phyloP scores from a whole-genome alignment of 176 grass and related monocot genomes.

The Themeda triandra region DNA sequence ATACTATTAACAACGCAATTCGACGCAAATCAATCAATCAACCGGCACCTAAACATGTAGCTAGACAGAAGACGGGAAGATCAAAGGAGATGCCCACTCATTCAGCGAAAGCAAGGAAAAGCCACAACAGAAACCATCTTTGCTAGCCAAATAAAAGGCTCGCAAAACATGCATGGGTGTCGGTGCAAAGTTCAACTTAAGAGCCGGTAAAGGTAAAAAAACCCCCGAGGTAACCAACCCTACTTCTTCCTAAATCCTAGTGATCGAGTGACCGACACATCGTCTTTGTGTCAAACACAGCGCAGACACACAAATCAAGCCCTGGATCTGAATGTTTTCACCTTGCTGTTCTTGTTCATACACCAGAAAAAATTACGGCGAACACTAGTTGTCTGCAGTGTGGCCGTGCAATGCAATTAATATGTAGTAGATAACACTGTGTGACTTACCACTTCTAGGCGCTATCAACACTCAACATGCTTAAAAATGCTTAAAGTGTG shows the following conservation, averaged over 20 bases:
- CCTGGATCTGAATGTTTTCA: too few relatives aligned
- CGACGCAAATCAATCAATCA: not conserved
- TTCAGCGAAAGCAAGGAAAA: not conserved
- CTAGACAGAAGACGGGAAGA: not conserved
- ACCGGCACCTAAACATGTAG: not conserved
- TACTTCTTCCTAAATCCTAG: not conserved
- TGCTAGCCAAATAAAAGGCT: not conserved
- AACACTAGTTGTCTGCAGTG: not conserved
- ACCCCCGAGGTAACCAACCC: not conserved
- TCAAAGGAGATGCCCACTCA: not conserved
- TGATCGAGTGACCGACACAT: not conserved
- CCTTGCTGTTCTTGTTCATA: too few relatives aligned
- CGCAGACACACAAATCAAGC: too few relatives aligned
- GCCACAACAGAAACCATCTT: slow-evolving; percentile 14
- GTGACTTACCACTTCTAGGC: too few relatives aligned
- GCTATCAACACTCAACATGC: too few relatives aligned
- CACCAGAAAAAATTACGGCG: not conserved
- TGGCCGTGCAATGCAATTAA: not conserved
- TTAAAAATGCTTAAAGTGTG: too few relatives aligned
- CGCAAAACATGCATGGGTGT: not conserved
- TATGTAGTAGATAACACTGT: too few relatives aligned
- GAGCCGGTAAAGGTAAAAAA: not conserved
- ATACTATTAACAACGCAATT: not conserved
- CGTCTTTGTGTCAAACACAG: too few relatives aligned
- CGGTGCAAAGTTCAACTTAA: slow-evolving; percentile 1